These are phyloP conservation scores for Polyporus arcularius DNA, from an alignment of 768 basidiomycete genomes.

Conservation along the genomic window DNA sequence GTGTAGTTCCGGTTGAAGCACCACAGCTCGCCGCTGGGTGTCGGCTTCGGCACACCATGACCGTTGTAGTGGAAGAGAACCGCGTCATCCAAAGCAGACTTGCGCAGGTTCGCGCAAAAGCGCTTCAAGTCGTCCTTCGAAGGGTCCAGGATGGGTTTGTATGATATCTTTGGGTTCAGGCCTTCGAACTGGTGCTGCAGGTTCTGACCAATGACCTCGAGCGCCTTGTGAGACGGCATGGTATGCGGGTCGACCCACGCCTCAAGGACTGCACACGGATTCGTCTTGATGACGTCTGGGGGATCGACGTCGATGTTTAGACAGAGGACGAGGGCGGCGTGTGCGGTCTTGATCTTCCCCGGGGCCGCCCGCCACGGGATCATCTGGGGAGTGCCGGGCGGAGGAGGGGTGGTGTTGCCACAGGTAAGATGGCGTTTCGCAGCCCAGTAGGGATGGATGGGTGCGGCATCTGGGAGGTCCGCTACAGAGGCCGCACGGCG, in stretches of 20 bases:
- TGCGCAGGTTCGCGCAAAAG: slow-evolving; percentile 80
- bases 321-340: slow-evolving; percentile 87
- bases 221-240: slow-evolving; percentile 89
- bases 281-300: slow-evolving; percentile 96
- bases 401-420: slow-evolving; percentile 78
- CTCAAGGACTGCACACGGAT: slow-evolving; percentile 91
- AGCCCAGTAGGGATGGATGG: slow-evolving; percentile 80
- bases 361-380: slow-evolving; percentile 81
- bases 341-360: slow-evolving; percentile 87
- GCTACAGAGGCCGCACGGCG: slow-evolving; percentile 32
- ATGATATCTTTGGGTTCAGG: slow-evolving; percentile 89
- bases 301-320: slow-evolving; percentile 98
- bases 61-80: slow-evolving; percentile 98
- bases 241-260: slow-evolving; percentile 98
- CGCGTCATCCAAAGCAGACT: slow-evolving; percentile 90
- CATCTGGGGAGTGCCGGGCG: slow-evolving; percentile 63
- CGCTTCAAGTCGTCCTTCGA: slow-evolving; percentile 91
- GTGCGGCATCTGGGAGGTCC: slow-evolving; percentile 42
- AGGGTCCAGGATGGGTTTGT: slow-evolving; percentile 94
- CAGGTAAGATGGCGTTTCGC: slow-evolving; percentile 90
- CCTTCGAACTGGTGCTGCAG: slow-evolving; percentile 95
- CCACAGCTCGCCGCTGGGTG: slow-evolving; percentile 95
- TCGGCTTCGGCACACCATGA: slow-evolving; percentile 97
- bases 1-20: slow-evolving; percentile 98
- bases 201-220: slow-evolving; percentile 91